Conservation (phyloP, 352 stramenopile genomes). For the Sclerospora graminicola region DNA sequence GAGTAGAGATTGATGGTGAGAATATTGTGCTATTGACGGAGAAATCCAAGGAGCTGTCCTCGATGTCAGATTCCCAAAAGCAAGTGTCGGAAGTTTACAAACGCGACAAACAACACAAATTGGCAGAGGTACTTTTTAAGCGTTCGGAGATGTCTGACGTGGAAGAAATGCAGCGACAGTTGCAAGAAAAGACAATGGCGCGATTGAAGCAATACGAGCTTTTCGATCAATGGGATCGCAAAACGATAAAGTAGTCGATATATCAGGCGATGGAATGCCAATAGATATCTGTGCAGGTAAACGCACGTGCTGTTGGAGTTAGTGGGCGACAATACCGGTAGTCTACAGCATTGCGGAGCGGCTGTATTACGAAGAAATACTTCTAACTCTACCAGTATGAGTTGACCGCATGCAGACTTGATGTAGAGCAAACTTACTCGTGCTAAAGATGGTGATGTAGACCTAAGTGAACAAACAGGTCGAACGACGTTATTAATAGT, state of each 20-base stretch:
- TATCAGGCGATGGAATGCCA: no score
- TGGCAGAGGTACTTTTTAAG: constrained; percentile 29
- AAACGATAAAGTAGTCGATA: constrained; percentile 8
- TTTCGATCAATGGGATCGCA: constrained; percentile 6
- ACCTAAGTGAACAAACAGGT: no score
- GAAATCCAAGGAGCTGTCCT: constrained; percentile 4
- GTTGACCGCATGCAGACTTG: no score
- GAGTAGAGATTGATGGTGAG: constrained; percentile 27
- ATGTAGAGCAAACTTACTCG: no score
- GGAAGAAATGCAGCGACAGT: constrained; percentile 32
- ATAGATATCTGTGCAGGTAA: no score
- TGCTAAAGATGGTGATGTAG: no score
- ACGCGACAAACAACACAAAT: constrained; percentile 27
- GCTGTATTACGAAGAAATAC: no score
- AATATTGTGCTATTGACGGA: constrained; percentile 30
- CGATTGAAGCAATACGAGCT: constrained; percentile 31
- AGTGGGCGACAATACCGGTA: no score
- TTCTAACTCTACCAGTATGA: no score
- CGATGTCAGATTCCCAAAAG: constrained; percentile 10
- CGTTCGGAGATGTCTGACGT: constrained; percentile 31
- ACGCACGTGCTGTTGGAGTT: no score
- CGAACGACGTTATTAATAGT: no score
- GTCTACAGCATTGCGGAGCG: no score
- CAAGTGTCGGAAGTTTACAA: constrained; percentile 28
- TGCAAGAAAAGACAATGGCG: constrained; percentile 49